Conservation (phyloP, 1,284 basidiomycete species). For the Erythrobasidium hasegawianum region DNA sequence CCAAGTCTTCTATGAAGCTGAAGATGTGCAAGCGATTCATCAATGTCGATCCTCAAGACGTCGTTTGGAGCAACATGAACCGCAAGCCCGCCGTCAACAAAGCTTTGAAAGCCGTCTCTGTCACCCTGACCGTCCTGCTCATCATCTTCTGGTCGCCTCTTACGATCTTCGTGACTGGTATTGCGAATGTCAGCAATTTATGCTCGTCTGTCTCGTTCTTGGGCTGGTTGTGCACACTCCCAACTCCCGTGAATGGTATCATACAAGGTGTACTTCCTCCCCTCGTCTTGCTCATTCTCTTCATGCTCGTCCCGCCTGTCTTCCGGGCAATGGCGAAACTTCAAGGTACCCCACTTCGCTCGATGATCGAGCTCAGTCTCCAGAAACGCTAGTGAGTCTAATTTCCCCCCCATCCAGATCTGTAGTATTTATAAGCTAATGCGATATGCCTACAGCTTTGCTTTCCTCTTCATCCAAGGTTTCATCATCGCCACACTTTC, state of each 20-base stretch:
- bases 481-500: constrained; percentile 81
- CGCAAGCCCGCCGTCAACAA: constrained; percentile 84
- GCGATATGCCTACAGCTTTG: too few relatives aligned
- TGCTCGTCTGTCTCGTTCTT: constrained; percentile 66
- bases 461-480: constrained; percentile 86
- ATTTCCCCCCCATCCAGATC: too few relatives aligned
- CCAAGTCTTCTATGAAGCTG: constrained; percentile 51
- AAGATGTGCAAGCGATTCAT: constrained; percentile 59
- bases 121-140: constrained; percentile 58
- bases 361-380: constrained; percentile 78
- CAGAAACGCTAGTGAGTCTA: constrained; percentile 67
- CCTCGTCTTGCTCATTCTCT: constrained; percentile 76
- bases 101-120: constrained; percentile 55
- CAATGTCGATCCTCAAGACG: constrained; percentile 77
- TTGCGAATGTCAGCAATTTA: constrained; percentile 76
- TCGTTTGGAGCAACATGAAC: constrained; percentile 82
- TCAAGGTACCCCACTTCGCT: constrained; percentile 74
- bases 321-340: constrained; percentile 62
- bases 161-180: constrained; percentile 73
- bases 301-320: constrained; percentile 79
- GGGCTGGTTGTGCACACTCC: constrained; percentile 74
- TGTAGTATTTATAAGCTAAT: too few relatives aligned
- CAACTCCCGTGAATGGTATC: constrained; percentile 45
- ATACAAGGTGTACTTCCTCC: constrained; percentile 66
- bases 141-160: constrained; percentile 62